Base-by-base conservation (phyloP, 2,329 filamentous ascomycete genomes). In the Gnomoniopsis smithogilvyi region DNA sequence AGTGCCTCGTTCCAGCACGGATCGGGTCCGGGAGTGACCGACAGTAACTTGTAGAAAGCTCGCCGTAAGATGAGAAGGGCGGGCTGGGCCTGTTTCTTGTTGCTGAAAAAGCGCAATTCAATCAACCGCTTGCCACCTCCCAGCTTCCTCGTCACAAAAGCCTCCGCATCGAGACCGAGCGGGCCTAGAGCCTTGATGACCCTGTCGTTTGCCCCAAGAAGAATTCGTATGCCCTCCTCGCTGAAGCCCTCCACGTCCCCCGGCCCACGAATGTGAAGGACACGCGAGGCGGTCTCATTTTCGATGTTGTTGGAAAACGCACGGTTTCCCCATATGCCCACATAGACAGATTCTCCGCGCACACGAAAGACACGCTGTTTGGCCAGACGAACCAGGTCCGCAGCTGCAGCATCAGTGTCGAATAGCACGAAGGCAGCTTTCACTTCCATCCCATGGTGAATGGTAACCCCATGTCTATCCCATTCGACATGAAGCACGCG, bases 101-200 rank as follows among this genome's bases (percentile, higher is more conserved):
- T 54, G 52, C 36, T 30, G 30, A 36, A 54, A 19, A 54, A 56
- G 33, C 53, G 53, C 45, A 45, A 56, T 4, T 54, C 41, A n/a
- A 56, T 41, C 34, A 21, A 3, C 10, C 33, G 34, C 45, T 41
- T 10, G 21, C 45, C 24, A 17, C 6, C 36, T 11, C 41, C 19
- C 3, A 46, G n/a, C 3, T 48, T 10, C 2, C 3, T 12, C 26
- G 41, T 47, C 52, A 19, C 30, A 15, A 54, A 8, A 46, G 52
- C n/a, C 43, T 54, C 52, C 19, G 52, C 33, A 12, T 21, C 33
- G 38, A 54, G 52, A 6, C 52, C 52, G 11, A 54, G 26, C 11
- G 26, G 52, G 24, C 41, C 52, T 3, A 54, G 19, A 3, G 43
- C 43, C 43, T 33, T 30, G 24, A 47, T 26, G 8, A 54, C 41